Evolutionary conservation across 495 filamentous ascomycete species (phyloP), one percentile per base, ranked within the genome.

Genomic region (Lepraria neglecta): DNA sequence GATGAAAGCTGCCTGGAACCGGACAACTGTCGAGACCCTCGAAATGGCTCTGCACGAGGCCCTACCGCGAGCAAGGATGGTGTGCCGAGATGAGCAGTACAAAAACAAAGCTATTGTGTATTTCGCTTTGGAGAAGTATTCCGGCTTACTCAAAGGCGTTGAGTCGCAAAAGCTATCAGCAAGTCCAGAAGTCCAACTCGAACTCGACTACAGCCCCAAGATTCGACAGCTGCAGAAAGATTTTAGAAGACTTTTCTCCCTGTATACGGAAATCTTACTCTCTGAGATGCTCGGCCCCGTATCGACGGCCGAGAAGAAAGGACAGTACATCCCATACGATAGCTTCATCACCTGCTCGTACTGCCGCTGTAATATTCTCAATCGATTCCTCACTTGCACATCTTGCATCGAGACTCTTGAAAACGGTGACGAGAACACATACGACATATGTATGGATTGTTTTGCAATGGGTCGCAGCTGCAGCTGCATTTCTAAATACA

Each of bases 71-170:
- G 89, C 92, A 5, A 80, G 91, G 27, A 82, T 96, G 67, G 91
- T 97, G 33, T 97, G 94, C 69, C 90, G 94, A n/a, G 94, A 98
- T 64, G 94, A 98, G 67, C 90, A 96, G 70, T 98, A 98, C 77
- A 98, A 97, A 71, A 96, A 92, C 76, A 96, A 96, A 68, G 88
- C 92, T 19, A 97, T 97, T 61, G 80, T 97, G 31, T 96, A 87
- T 69, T 94, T 84, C 70, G 87, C 90, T 0, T 77, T 97, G 11
- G 75, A 85, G 1, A 88, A 88, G 58, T 97, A 96, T 63, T 87
- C 84, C 40, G 72, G 74, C 3, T 74, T 89, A 47, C 79, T 97
- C 12, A 67, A 61, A n/a, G 56, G 71, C 14, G 71, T 72, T 30
- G 68, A 72, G 21, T 68, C 75, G 33, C 73, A 81, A 35, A 79